A percentile compares a stretch with the other conserved stretches of the same genome.
phyloP scores from a whole-genome alignment of 2,329 filamentous ascomycete species.

The Ceratocystis variospora region DNA sequence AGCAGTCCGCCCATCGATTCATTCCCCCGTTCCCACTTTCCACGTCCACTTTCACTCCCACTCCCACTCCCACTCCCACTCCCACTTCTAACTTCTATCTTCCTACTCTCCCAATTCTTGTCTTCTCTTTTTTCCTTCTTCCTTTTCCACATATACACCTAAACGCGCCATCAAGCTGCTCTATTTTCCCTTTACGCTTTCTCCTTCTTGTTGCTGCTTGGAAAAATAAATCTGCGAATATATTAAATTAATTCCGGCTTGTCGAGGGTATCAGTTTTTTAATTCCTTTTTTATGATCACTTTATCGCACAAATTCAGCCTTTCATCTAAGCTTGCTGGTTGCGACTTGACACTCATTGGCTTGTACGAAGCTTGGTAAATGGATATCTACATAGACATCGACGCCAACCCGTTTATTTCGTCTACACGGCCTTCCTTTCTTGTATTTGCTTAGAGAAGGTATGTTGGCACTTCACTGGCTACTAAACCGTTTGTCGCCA shows the following conservation, averaged over 20 bases:
- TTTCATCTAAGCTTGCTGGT: background rate
- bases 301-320: background rate
- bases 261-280: background rate
- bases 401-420: background rate
- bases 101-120: background rate
- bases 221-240: background rate
- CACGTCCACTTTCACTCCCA: background rate
- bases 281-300: background rate
- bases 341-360: constrained; percentile 6
- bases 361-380: background rate
- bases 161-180: constrained; percentile 1
- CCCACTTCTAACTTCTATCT: constrained; percentile 2
- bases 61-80: background rate
- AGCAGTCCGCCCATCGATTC: background rate
- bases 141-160: background rate
- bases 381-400: background rate
- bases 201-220: background rate
- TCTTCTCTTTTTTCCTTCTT: background rate
- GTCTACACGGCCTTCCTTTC: background rate
- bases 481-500: background rate
- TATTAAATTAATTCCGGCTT: background rate
- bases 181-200: background rate
- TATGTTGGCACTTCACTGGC: background rate
- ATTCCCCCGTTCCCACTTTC: constrained; percentile 7
- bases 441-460: background rate